These are phyloP conservation scores for Mycosarcoma maydis DNA, from an alignment of 1,284 basidiomycete species.

Conservation along the genomic window DNA sequence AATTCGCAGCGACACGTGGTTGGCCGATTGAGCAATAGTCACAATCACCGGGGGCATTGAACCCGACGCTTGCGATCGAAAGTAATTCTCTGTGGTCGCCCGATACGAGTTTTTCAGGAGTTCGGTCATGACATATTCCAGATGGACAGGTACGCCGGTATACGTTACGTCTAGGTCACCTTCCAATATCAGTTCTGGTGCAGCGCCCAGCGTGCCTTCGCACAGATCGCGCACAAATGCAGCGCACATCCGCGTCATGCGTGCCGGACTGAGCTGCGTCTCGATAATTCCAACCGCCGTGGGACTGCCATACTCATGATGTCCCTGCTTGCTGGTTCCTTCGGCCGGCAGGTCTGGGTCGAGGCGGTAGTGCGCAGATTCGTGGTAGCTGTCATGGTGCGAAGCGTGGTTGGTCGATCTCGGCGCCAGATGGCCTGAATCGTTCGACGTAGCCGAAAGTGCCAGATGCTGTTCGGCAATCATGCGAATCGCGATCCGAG, in stretches of 20 bases:
- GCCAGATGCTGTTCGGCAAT: slow-evolving; percentile 93
- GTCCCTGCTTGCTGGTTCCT: slow-evolving; percentile 17
- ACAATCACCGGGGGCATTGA: slow-evolving; percentile 73
- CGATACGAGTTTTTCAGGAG: slow-evolving; percentile 84
- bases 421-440: slow-evolving; percentile 1
- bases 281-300: slow-evolving; percentile 63
- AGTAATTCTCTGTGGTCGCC: slow-evolving; percentile 72
- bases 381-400: slow-evolving; percentile 16
- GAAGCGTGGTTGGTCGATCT: not conserved
- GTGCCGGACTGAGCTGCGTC: slow-evolving; percentile 65
- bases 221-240: slow-evolving; percentile 83
- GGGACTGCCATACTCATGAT: slow-evolving; percentile 45
- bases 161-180: slow-evolving; percentile 50
- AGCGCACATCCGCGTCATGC: slow-evolving; percentile 67
- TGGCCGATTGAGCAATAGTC: slow-evolving; percentile 74
- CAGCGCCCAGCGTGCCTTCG: slow-evolving; percentile 82
- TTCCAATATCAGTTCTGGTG: slow-evolving; percentile 69
- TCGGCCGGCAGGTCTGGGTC: slow-evolving; percentile 39
- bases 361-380: slow-evolving; percentile 19
- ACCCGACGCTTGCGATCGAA: slow-evolving; percentile 17
- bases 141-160: slow-evolving; percentile 86
- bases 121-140: slow-evolving; percentile 80
- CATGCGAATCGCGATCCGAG: slow-evolving; percentile 84
- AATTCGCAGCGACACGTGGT: slow-evolving; percentile 79
- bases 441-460: slow-evolving; percentile 67